These are phyloP conservation scores for Ogataea pilisensis DNA, from an alignment of 805 yeast genomes.

Conservation along the genomic window DNA sequence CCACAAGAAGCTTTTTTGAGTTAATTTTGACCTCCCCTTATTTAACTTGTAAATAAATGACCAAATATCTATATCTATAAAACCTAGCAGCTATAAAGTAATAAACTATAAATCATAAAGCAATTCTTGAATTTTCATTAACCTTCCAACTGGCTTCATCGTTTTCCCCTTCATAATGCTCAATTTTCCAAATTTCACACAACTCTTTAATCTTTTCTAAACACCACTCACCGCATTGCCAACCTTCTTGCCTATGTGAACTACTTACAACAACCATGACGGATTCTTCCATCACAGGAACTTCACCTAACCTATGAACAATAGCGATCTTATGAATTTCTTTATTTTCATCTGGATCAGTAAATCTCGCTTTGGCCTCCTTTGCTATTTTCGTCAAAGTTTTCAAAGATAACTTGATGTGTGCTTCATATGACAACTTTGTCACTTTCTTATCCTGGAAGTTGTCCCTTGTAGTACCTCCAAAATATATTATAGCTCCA, in stretches of 20 bases:
- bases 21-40: not conserved
- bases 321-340: constrained; percentile 35
- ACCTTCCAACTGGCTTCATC: constrained; percentile 42
- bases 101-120: no score
- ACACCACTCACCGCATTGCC: constrained; percentile 42
- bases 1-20: constrained; percentile 39
- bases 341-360: constrained; percentile 2
- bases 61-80: no score
- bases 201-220: constrained; percentile 40
- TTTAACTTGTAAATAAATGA: constrained; percentile 8
- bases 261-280: constrained; percentile 41
- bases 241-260: constrained; percentile 45
- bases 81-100: no score
- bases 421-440: constrained; percentile 43
- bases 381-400: constrained; percentile 34
- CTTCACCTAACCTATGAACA: constrained; percentile 44
- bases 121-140: constrained; percentile 31
- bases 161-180: constrained; percentile 37
- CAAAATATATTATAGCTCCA: constrained; percentile 47
- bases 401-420: constrained; percentile 36
- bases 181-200: constrained; percentile 51
- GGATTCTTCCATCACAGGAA: constrained; percentile 45
- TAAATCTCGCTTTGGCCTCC: constrained; percentile 28
- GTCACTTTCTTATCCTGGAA: constrained; percentile 39
- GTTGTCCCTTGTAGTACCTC: constrained; percentile 46